Percentiles rank a stretch among this genome's conserved stretches.
Evolutionary conservation across 2,329 filamentous ascomycete species (phyloP).

Genomic region (Fusarium longipes): DNA sequence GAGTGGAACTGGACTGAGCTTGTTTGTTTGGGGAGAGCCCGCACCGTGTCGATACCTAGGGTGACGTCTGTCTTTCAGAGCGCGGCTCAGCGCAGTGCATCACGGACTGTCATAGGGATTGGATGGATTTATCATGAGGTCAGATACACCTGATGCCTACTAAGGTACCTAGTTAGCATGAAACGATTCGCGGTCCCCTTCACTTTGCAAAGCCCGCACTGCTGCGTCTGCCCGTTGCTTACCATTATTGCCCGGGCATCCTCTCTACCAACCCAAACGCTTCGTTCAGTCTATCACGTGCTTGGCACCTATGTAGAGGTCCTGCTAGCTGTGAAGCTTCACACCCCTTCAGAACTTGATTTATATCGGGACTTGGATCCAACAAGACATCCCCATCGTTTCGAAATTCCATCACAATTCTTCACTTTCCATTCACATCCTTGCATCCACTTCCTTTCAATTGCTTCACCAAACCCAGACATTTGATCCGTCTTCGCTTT

Average conservation of each 20-base stretch:
- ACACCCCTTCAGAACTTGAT: constrained; percentile 27
- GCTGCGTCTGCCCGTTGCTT: constrained; percentile 28
- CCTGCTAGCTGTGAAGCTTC: constrained; percentile 25
- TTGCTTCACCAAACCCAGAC: background rate
- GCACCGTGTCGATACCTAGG: constrained; percentile 33
- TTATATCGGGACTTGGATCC: constrained; percentile 28
- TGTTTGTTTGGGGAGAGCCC: constrained; percentile 23
- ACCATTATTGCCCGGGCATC: background rate
- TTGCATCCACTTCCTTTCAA: background rate
- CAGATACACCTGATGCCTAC: no score
- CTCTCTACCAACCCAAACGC: constrained; percentile 22
- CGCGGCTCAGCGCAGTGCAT: constrained; percentile 8
- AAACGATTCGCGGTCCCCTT: constrained; percentile 17
- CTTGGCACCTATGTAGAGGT: constrained; percentile 11
- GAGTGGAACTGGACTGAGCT: constrained; percentile 14
- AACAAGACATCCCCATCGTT: background rate
- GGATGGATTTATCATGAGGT: background rate
- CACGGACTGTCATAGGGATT: background rate
- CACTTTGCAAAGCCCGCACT: constrained; percentile 10
- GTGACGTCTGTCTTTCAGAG: background rate
- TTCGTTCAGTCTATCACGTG: constrained; percentile 38
- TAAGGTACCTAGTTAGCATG: no score
- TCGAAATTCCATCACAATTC: background rate
- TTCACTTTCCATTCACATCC: background rate
- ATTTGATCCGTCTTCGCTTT: constrained; percentile 8